A percentile compares a stretch with the other conserved stretches of the same genome.
phyloP scores from a whole-genome alignment of 2,329 filamentous ascomycete species.

The Fusarium cyanostomum region DNA sequence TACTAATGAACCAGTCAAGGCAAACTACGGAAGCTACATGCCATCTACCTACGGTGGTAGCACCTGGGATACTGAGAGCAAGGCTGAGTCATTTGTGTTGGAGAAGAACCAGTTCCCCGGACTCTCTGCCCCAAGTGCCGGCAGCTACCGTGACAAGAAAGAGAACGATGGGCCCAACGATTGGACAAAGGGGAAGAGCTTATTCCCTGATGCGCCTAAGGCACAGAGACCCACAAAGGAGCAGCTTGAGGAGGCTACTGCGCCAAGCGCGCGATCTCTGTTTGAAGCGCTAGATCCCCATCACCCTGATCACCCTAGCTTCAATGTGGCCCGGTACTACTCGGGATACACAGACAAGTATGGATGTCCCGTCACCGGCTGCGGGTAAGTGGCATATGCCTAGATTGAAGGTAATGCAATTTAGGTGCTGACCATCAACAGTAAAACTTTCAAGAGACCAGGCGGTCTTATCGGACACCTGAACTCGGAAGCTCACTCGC shows the following conservation, averaged over 20 bases:
- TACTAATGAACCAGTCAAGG: conserved; percentile 42
- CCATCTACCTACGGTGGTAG: not conserved
- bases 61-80: not conserved
- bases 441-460: conserved; percentile 52
- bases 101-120: conserved; percentile 30
- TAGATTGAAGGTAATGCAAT: not conserved
- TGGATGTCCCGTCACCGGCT: conserved; percentile 62
- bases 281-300: conserved; percentile 40
- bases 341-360: conserved; percentile 55
- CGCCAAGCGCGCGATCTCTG: conserved; percentile 16
- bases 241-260: conserved; percentile 27
- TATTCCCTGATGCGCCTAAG: conserved; percentile 41
- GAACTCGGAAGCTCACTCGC: conserved; percentile 52
- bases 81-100: conserved; percentile 9
- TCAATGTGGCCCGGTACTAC: conserved; percentile 59
- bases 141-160: conserved; percentile 10
- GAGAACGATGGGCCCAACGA: conserved; percentile 22
- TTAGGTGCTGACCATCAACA: conserved; percentile 34
- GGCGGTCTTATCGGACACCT: conserved; percentile 55
- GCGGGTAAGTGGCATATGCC: conserved; percentile 54
- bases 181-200: conserved; percentile 14
- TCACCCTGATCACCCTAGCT: conserved; percentile 59
- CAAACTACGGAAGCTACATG: conserved; percentile 44
- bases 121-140: conserved; percentile 11
- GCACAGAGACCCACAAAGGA: conserved; percentile 28